These are phyloP conservation scores for Breviolum minutum DNA, from an alignment of 73 alveolate genomes.

Conservation along the genomic window DNA sequence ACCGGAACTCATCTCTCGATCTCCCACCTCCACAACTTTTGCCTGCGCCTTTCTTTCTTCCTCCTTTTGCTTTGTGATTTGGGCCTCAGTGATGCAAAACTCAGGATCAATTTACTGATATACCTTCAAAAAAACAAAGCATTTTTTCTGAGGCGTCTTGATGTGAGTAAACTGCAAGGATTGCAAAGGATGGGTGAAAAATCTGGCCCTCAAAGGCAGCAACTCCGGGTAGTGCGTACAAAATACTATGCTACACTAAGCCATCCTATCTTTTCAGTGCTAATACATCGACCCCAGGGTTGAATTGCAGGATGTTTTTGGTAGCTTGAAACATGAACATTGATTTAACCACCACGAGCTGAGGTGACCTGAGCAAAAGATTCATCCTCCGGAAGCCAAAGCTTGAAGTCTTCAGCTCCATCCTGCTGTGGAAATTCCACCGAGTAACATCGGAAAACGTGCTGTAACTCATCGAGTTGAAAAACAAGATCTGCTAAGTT, in stretches of 20 bases:
- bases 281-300: too few species aligned
- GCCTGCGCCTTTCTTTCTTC: constrained; percentile 31
- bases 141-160: too few species aligned
- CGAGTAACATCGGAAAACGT: background rate
- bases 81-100: background rate
- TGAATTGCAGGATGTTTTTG: too few species aligned
- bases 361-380: constrained; percentile 6
- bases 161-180: too few species aligned
- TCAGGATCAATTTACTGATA: background rate
- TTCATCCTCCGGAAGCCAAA: constrained; percentile 75
- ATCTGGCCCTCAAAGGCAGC: too few species aligned
- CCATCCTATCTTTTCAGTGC: too few species aligned
- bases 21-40: background rate
- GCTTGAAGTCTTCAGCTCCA: constrained; percentile 72
- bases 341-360: background rate
- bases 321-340: background rate
- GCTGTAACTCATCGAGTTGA: background rate
- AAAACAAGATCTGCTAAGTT: too few species aligned
- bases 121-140: background rate
- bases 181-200: too few species aligned
- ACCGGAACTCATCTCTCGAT: too few species aligned
- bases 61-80: constrained; percentile 5
- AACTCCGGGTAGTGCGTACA: too few species aligned
- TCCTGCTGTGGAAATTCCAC: background rate
- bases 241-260: too few species aligned